Base-by-base conservation (phyloP, 2,329 filamentous ascomycete species). In the Purpureocillium lavendulum region DNA sequence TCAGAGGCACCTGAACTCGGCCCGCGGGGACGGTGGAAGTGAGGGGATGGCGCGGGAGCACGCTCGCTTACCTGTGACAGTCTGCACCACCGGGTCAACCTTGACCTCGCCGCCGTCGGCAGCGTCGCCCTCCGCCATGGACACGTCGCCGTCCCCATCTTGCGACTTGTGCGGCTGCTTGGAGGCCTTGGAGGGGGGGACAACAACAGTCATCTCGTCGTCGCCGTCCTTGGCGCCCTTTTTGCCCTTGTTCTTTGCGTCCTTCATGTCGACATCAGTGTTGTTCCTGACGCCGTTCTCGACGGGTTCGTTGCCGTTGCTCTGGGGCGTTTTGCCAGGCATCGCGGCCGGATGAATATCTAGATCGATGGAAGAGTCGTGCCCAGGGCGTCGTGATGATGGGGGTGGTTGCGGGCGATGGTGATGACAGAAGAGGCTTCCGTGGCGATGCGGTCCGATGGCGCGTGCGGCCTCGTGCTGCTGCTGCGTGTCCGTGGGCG, bases 181-280 rank as follows among this genome's bases (percentile, higher is more conserved):
- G 45, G 71, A 66, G 54, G 68, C 67, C 69, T 87, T 87, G 48
- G 80, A 76, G 42, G 81, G 82, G 40, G 84, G 82, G 33, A 87
- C 82, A 52, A 88, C 83, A 48, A 87, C 82, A 37, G 83, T 87
- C 82, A 87, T 87, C 68, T 87, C 82, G 53, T 81, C 80, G 51
- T 85, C 82, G 54, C 74, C 80, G 55, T 87, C 80, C 62, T 80
- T 81, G 53, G 54, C 57, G 15, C 59, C 56, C 65, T 79, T 79
- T 67, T 82, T 82, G 53, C 73, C 74, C 65, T 80, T 82, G 55
- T 68, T 65, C 67, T 84, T 84, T 53, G 76, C 73, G 57, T 83
- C 79, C 59, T 76, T 81, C 77, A 82, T 83, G 56, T 85, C 80
- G 53, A 80, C 72, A 60, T 87, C 82, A 41, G 48, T 50, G 46